Evolutionary conservation across 2,329 filamentous ascomycete genomes (phyloP), one percentile per base, ranked within the genome.

Genomic region (Chrysoporthe austroafricana): DNA sequence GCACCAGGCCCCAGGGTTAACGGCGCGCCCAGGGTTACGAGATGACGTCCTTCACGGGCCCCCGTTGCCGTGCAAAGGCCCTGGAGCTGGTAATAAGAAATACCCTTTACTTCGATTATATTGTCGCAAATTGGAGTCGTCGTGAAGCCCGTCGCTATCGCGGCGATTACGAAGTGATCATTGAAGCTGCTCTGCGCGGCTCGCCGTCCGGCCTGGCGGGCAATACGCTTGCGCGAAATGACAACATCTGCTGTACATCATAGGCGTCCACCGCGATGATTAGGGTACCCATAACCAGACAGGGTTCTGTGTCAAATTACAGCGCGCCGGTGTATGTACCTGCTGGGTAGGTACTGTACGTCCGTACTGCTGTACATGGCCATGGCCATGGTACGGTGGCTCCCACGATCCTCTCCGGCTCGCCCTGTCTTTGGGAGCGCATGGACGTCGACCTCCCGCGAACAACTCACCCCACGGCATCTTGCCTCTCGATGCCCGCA

Each of bases 261-360:
- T 14, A 34, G 50, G 50, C 26, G 26, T 54, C 50, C 50, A 54
- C 50, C 50, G 6, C 26, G 50, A 54, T 54, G 50, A 54, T 54
- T 54, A 54, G 50, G 48, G 50, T 54, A 14, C 50, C 50, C 50
- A 54, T 54, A 54, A 54, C 4, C 50, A 32, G 13, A 13, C 50
- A 32, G 50, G 50, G 50, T 54, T 54, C 26, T 14, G 48, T 14
- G 48, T 52, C 21, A 13, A 32, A 32, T 32, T 32, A 52, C 48
- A 52, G 48, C 48, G 21, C 48, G 21, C n/a, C 21, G n/a, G 26
- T 13, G 48, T 52, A 52, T 13, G 48, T 52, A 52, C 48, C 48
- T 52, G 48, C 48, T 14, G 4, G 48, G 48, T 52, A 48, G 4
- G 16, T 48, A 52, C 21, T 26, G n/a, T 4, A 50, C 8, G 26